Base-by-base conservation (phyloP, 345 rosid genomes). In the Melastoma malabathricum region DNA sequence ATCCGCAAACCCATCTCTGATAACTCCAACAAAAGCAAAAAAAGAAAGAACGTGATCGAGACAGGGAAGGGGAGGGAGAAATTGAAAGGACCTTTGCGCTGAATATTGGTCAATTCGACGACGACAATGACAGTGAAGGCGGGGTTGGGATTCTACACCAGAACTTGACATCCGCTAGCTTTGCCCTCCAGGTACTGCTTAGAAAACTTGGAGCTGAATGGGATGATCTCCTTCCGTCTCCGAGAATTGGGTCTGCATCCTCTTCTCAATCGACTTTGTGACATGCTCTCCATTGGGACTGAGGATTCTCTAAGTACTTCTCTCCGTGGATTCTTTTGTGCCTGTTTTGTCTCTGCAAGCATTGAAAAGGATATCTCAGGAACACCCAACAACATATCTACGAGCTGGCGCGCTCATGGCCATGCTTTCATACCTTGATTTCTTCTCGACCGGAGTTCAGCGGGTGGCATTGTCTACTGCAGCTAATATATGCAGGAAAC, bases 401-500 rank as follows among this genome's bases (percentile, higher is more conserved):
- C 81, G 99, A 54, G 99, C 94, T 29, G 99, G 99, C 61, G 97
- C 99, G 51, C 92, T 93, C 46, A 93, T 93, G 99, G 99, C 99
- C 0, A 97, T 93, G 65, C 97, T 93, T 67, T 85, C 97, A 1
- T 93, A 88, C 61, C 75, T 93, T 64, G 99, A 93, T 85, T 93
- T 93, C 73, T 93, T 93, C 72, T 81, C 99, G 55, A 93, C 99
- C 13, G 99, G 99, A 62, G 99, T 93, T 41, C 99, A 93, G 99
- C 82, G 99, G 48, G 99, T 88, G 17, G 99, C 99, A 18, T 61
- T 93, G 62, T 83, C 96, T 46, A 93, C 99, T 53, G 99, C 99
- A 64, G 99, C 99, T 69, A 93, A 93, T 65, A 93, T 93, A 92
- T 93, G 99, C 78, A 93, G 86, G 80, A 93, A 88, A 58, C 90